Conservation (phyloP, 163 green algal species). For the Prototheca stagnorum region DNA sequence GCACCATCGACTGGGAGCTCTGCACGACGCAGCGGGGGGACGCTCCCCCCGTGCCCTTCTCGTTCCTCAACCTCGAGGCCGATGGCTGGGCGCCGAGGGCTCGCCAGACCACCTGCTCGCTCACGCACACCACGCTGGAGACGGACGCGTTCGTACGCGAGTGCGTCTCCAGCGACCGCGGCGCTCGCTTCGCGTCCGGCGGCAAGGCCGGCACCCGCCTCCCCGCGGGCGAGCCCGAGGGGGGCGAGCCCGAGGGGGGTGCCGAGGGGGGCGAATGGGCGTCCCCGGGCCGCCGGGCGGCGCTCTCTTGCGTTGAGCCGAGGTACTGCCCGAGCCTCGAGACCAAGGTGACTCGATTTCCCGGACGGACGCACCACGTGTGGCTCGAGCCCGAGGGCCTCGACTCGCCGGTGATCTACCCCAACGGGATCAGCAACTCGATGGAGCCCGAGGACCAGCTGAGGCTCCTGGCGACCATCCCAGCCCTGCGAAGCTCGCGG, state of each 20-base stretch:
- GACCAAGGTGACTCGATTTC: constrained; percentile 45
- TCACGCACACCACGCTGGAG: constrained; percentile 32
- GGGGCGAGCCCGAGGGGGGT: background rate
- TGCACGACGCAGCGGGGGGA: constrained; percentile 33
- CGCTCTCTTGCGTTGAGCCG: constrained; percentile 31
- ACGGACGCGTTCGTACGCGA: constrained; percentile 27
- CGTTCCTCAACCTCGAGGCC: constrained; percentile 22
- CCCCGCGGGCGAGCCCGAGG: too few relatives aligned
- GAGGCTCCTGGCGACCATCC: constrained; percentile 34
- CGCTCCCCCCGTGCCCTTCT: constrained; percentile 26
- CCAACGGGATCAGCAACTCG: constrained; percentile 42
- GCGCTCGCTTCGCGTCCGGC: constrained; percentile 19
- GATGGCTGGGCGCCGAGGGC: constrained; percentile 16
- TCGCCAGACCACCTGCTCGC: constrained; percentile 28
- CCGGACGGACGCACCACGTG: constrained; percentile 37
- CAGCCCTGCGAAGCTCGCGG: constrained; percentile 25
- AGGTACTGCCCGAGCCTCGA: constrained; percentile 49
- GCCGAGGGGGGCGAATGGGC: too few relatives aligned
- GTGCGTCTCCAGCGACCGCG: constrained; percentile 21
- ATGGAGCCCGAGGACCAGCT: constrained; percentile 37
- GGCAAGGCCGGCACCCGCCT: constrained; percentile 13
- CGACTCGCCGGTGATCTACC: constrained; percentile 41
- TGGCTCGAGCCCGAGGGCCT: constrained; percentile 58
- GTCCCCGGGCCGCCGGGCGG: too few relatives aligned
- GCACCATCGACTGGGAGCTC: constrained; percentile 31